Evolutionary conservation across 2,329 filamentous ascomycete genomes (phyloP), one percentile per base, ranked within the genome.

Genomic region (Neonectria sp.): DNA sequence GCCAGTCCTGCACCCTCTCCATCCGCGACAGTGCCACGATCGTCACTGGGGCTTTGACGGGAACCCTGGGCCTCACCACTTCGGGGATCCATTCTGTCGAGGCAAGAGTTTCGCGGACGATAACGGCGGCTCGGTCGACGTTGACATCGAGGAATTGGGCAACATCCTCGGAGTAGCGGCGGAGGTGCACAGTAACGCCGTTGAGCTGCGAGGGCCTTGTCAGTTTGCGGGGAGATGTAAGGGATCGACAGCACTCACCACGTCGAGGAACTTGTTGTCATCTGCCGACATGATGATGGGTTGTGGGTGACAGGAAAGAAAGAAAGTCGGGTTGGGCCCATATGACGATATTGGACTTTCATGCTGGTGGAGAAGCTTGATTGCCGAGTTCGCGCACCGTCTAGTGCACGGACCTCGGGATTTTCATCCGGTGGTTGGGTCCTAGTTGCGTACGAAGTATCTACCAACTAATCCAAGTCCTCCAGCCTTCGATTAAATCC

Each of bases 141-240:
- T 95, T 90, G 65, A 88, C 86, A 81, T 98, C 94, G 79, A 97
- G 89, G 72, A 91, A 92, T 71, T 94, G 92, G 78, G 94, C 94
- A 68, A 95, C 87, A 60, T 93, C 88, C 73, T 87, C 85, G 17
- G 92, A 91, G 80, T 94, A 95, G 70, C 86, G 86, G 68, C 88
- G 89, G 78, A 95, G 86, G 76, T 95, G 90, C 81, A 89, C 82
- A 68, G 86, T 83, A 63, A 89, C 80, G 71, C 82, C 85, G 70
- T 85, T 84, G 71, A 90, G 80, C 87, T 90, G 52, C 40, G 40
- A 60, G n/a, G 21, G n/a, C n/a, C 53, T 33, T 58, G 63, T 72
- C 40, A 75, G 69, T 40, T 29, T 37, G 8, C 15, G 37, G n/a
- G 11, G 21, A 12, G 35, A 37, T 15, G 61, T 35, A 37, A 27